Evolutionary conservation across 139 green algal genomes (phyloP), one percentile per base, ranked within the genome.

Genomic region (Chlorella sp.): DNA sequence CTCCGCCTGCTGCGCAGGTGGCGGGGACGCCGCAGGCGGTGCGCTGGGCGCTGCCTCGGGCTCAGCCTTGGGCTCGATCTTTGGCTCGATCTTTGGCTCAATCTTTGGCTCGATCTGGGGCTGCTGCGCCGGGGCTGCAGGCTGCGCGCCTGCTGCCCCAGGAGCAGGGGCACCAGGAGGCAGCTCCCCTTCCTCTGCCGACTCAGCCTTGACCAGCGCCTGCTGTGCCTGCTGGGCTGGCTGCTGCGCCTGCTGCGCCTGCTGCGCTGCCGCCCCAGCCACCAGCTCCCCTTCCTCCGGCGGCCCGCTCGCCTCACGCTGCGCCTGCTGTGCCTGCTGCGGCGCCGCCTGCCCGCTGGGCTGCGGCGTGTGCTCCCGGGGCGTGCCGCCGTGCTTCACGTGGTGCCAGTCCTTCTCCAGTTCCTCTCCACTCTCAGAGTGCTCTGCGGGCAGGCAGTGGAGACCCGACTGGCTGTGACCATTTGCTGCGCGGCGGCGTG

Each of bases 401-500:
- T 34, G 14, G 60, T 32, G 32, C 64, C 32, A 34, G n/a, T 73
- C 67, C 32, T 60, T 26, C 30, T 75, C 60, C 64, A 92, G 85
- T 82, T 89, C 75, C 46, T 87, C 80, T 2, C 87, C 89, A 38
- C 73, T 81, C 78, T 90, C 70, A 28, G 80, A 82, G 82, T 92
- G 89, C 85, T 92, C 89, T 67, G 89, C 86, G 54, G 81, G 70
- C 26, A 36, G 30, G 46, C 81, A 81, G 3, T 83, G 56, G 41
- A 6, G 70, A n/a, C n/a, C n/a, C n/a, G n/a, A n/a, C n/a, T n/a
- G n/a, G n/a, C n/a, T n/a, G n/a, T n/a, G n/a, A n/a, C n/a, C n/a
- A n/a, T n/a, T n/a, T n/a, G 20, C 13, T 28, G 36, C 76, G 56
- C 9, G 11, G 22, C 34, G 7, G 8, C 6, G 65, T 26, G n/a